Base-by-base conservation (phyloP, 2,329 filamentous ascomycete genomes). In the Aspergillus melleus region DNA sequence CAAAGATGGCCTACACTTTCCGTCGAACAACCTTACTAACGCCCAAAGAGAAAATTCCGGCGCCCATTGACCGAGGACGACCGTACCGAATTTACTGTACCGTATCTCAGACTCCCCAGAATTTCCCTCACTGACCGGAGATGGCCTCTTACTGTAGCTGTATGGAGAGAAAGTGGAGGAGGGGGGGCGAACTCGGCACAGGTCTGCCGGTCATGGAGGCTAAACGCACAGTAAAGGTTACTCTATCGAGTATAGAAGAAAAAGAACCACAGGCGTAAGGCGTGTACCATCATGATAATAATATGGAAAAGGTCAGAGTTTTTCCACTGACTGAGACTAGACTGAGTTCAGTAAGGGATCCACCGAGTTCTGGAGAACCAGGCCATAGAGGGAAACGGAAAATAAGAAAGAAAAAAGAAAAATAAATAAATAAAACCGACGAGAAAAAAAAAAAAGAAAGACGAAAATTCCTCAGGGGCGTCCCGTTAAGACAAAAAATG, bases 151-250 rank as follows among this genome's bases (percentile, higher is more conserved):
- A 29, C 24, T 29, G 49, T 32, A 51, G 29, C 29, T 51, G 49
- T 29, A 51, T 51, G 22, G 22, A 29, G 49, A 32, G 49, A 54
- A 51, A 54, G 52, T 57, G 47, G 59, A 57, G 29, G 60, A 61
- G 59, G 55, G 63, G 63, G 58, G 58, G 59, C 60, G 52, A 64
- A 66, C 62, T 67, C 65, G 65, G 65, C 65, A 67, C 65, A 61
- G 49, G 47, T 63, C 64, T 66, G 65, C 65, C 65, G 65, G 63
- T 65, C 46, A 59, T 58, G 58, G 55, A 50, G 59, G 56, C 55
- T 57, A 60, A 59, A 47, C 51, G 32, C 29, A 60, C 36, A 54
- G 57, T 54, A 60, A 56, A 58, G 54, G 59, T 62, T 62, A 52
- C 60, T 39, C 61, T 54, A 62, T 63, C 53, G 49, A 62, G 61